Conservation (phyloP, 1,284 basidiomycete genomes). For the Cryptococcus hybrid region DNA sequence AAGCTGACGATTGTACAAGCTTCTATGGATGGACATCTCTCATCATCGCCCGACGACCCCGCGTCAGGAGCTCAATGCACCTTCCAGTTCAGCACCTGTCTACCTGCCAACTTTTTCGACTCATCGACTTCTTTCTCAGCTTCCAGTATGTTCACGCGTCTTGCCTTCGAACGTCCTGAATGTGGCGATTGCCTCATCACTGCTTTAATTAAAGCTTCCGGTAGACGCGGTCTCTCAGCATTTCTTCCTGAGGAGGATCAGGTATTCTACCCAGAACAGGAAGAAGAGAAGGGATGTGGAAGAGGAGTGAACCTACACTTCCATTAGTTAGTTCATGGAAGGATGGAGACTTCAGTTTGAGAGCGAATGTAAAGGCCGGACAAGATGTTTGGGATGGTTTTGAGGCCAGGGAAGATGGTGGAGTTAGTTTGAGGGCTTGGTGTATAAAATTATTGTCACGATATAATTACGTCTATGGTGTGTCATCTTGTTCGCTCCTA, state of each 20-base stretch:
- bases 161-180: conserved; percentile 35
- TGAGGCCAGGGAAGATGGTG: conserved; percentile 14
- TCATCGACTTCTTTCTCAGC: conserved; percentile 13
- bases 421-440: conserved; percentile 31
- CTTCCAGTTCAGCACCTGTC: conserved; percentile 30
- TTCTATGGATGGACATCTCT: conserved; percentile 33
- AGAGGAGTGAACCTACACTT: conserved; percentile 24
- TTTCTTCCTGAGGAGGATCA: conserved; percentile 36
- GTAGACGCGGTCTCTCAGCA: conserved; percentile 39
- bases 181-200: conserved; percentile 50
- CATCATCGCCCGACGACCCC: conserved; percentile 8
- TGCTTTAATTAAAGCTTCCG: conserved; percentile 37
- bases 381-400: conserved; percentile 36
- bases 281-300: conserved; percentile 9
- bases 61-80: conserved; percentile 14
- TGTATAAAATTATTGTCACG: conserved; percentile 40
- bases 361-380: conserved; percentile 21
- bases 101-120: conserved; percentile 25
- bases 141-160: conserved; percentile 30
- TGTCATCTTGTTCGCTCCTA: conserved; percentile 6
- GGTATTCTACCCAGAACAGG: conserved; percentile 9
- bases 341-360: conserved; percentile 23
- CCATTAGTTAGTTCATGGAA: conserved; percentile 26
- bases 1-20: conserved; percentile 13
- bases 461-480: conserved; percentile 38